Conservation (phyloP, 1,139 yeast genomes). For the Kazachstania sp. region DNA sequence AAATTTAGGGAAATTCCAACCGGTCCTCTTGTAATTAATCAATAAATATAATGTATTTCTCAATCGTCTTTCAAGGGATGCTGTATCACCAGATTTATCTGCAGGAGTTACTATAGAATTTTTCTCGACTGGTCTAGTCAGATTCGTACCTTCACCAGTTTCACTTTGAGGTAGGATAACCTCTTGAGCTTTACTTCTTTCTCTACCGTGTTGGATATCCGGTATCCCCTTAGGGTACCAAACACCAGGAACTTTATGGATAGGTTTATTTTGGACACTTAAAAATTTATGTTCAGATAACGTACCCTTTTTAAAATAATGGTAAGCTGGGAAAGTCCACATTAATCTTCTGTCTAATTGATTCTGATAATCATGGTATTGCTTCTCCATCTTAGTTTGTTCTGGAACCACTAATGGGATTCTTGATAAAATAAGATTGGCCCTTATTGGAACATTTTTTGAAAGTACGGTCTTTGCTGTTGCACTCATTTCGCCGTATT, state of each 20-base stretch:
- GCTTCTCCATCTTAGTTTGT: conserved; percentile 59
- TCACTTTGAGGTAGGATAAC: conserved; percentile 53
- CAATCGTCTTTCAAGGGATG: conserved; percentile 69
- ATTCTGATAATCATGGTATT: conserved; percentile 73
- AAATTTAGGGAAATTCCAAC: conserved; percentile 77
- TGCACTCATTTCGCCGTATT: conserved; percentile 13
- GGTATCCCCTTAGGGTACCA: conserved; percentile 80
- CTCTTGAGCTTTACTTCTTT: conserved; percentile 73
- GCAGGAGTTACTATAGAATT: conserved; percentile 72
- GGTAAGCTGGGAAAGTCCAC: conserved; percentile 97
- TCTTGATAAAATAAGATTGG: conserved; percentile 64
- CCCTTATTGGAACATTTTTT: conserved; percentile 23
- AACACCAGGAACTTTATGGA: conserved; percentile 61
- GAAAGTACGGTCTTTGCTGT: conserved; percentile 7
- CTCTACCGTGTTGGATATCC: conserved; percentile 80
- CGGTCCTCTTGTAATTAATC: conserved; percentile 36
- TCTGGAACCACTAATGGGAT: conserved; percentile 79
- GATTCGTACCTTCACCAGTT: conserved; percentile 33
- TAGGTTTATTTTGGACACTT: conserved; percentile 69
- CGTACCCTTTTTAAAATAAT: conserved; percentile 84
- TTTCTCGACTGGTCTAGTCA: conserved; percentile 62
- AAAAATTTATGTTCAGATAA: conserved; percentile 75
- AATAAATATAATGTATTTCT: conserved; percentile 73
- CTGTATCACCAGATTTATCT: conserved; percentile 51
- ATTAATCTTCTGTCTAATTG: conserved; percentile 82